A percentile compares a stretch with the other conserved stretches of the same genome.
phyloP scores from a whole-genome alignment of 2,329 filamentous ascomycete species.

The Aplosporella prunicola region DNA sequence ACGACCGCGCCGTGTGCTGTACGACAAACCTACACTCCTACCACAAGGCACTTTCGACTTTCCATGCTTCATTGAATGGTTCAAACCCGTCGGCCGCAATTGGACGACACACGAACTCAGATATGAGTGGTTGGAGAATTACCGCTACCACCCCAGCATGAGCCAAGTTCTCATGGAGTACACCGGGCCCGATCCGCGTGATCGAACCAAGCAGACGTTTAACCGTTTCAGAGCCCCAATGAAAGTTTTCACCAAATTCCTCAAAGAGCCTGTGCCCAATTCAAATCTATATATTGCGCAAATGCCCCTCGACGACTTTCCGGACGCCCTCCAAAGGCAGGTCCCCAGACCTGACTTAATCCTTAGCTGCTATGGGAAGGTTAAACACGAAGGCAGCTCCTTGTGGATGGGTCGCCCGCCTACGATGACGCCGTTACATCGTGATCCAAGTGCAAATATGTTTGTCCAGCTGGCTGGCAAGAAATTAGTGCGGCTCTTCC shows the following conservation, averaged over 20 bases:
- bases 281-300: conserved; percentile 75
- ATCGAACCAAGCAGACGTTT: conserved; percentile 36
- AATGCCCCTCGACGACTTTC: conserved; percentile 61
- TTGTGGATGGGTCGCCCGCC: conserved; percentile 82
- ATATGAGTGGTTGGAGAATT: conserved; percentile 12
- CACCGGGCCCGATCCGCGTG: conserved; percentile 24
- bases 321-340: conserved; percentile 51
- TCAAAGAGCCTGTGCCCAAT: conserved; percentile 23
- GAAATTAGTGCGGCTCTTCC: conserved; percentile 66
- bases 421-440: conserved; percentile 82
- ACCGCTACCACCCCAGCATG: conserved; percentile 47
- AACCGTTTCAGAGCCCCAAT: conserved; percentile 53
- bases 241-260: conserved; percentile 53
- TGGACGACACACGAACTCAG: neutral
- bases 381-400: conserved; percentile 69
- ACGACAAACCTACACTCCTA: no score
- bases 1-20: no score
- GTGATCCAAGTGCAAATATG: conserved; percentile 88
- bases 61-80: no score
- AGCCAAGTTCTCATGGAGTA: no score
- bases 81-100: no score
- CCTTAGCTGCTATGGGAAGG: conserved; percentile 47
- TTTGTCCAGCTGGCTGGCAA: conserved; percentile 71
- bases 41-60: no score
- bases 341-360: conserved; percentile 45